phyloP scores from a whole-genome alignment of 495 filamentous ascomycete species.

The Pseudoneurospora amorphoporcata region DNA sequence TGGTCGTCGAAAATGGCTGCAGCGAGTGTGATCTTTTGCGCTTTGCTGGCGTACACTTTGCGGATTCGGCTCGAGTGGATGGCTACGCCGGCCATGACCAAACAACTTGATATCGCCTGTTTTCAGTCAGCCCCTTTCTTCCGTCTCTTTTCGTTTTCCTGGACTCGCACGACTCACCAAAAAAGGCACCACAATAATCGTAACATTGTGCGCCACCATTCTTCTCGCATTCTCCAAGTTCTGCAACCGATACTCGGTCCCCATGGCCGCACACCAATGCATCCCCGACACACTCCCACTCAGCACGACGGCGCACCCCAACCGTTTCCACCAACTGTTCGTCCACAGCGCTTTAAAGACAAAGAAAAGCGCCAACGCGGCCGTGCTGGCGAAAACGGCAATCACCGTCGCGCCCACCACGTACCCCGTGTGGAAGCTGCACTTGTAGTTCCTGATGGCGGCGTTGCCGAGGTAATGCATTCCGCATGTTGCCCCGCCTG shows the following conservation, averaged over 20 bases:
- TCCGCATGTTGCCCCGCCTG: conserved; percentile 65
- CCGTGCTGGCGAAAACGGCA: conserved; percentile 55
- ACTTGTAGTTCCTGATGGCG: conserved; percentile 68
- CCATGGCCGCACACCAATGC: conserved; percentile 76
- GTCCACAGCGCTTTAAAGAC: conserved; percentile 67
- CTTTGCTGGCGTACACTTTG: conserved; percentile 48
- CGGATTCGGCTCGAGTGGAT: conserved; percentile 46
- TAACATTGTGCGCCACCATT: conserved; percentile 41
- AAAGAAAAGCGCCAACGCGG: conserved; percentile 68
- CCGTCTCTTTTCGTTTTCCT: too few relatives aligned
- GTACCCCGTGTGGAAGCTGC: conserved; percentile 43
- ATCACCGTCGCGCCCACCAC: conserved; percentile 64
- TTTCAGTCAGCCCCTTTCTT: background rate
- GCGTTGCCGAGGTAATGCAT: conserved; percentile 89
- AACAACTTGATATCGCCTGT: conserved; percentile 50
- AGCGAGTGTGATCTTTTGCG: conserved; percentile 69
- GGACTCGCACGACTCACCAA: conserved; percentile 35
- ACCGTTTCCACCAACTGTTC: conserved; percentile 64
- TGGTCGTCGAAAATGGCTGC: conserved; percentile 65
- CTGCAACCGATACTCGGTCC: conserved; percentile 52
- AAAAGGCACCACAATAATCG: conserved; percentile 52
- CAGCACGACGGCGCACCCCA: conserved; percentile 53
- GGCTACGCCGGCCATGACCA: conserved; percentile 39
- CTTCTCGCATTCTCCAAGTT: conserved; percentile 21
- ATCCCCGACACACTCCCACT: conserved; percentile 71